These are phyloP conservation scores for Heliocybe sulcata DNA, from an alignment of 1,284 basidiomycete species.

Conservation along the genomic window DNA sequence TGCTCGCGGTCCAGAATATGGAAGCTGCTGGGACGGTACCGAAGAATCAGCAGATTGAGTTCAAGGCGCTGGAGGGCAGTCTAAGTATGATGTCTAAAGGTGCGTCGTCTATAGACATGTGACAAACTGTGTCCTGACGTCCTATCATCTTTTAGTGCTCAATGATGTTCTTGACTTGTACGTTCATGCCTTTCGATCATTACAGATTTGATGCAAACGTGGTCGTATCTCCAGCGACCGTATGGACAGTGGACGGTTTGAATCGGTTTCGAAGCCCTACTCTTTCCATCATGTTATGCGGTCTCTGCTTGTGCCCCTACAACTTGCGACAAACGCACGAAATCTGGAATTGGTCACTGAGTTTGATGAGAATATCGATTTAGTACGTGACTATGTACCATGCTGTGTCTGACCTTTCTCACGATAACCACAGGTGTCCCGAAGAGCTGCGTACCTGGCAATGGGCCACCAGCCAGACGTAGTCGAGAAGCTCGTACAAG, in stretches of 20 bases:
- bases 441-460: constrained; percentile 49
- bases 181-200: constrained; percentile 17
- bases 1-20: constrained; percentile 87
- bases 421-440: constrained; percentile 34
- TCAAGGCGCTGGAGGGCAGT: constrained; percentile 74
- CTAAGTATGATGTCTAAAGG: constrained; percentile 89
- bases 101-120: constrained; percentile 14
- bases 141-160: constrained; percentile 42
- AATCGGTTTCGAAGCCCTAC: constrained; percentile 70
- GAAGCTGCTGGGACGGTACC: constrained; percentile 61
- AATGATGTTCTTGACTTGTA: constrained; percentile 86
- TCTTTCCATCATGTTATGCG: constrained; percentile 80
- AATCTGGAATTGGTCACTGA: constrained; percentile 62
- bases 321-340: constrained; percentile 67
- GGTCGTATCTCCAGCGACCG: constrained; percentile 30
- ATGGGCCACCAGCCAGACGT: constrained; percentile 37
- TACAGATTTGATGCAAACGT: not conserved
- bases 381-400: constrained; percentile 31
- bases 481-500: constrained; percentile 30
- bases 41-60: constrained; percentile 69
- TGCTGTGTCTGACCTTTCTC: no score
- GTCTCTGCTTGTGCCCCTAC: constrained; percentile 72
- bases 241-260: constrained; percentile 78
- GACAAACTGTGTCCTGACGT: not conserved
- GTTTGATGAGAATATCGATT: constrained; percentile 71